Base-by-base conservation (phyloP, 768 basidiomycete genomes). In the Mycena alexandri region DNA sequence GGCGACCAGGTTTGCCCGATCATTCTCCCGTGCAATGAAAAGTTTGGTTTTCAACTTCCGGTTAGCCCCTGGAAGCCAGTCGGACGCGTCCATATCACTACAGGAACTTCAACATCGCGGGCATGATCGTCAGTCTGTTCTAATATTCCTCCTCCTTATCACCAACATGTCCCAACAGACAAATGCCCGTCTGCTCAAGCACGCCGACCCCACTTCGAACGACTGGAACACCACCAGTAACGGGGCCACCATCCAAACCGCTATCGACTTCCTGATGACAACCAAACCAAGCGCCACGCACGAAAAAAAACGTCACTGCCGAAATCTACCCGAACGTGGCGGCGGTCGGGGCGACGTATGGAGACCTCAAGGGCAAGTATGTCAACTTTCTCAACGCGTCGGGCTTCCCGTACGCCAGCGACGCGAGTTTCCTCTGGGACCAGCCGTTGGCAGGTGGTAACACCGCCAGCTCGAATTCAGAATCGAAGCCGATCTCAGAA, bases 81-180 rank as follows among this genome's bases (percentile, higher is more conserved):
- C 86, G 90, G 29, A 89, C 89, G 1, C 80, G 86, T 16, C 89
- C 90, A 16, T 91, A 86, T 75, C 90, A 92, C 72, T 91, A 92
- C 73, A 84, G 87, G 10, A 83, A 85, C 0, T 92, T 89, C 78
- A 92, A 92, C 71, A 80, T 91, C 19, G 87, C 88, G 0, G 90
- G 87, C 21, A 88, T 91, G 86, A 87, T 90, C 55, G 89, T 90
- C 67, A 72, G 85, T 74, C 11, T 11, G 43, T 29, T 29, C 29
- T 6, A 29, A 29, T 29, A 3, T 29, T 29, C 10, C n/a, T 43
- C 16, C 41, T 59, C 50, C 1, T 19, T n/a, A 19, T 25, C 50
- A 21, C 46, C 43, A 17, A 54, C 22, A 34, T 51, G 41, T 8
- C 34, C 22, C 38, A 14, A 8, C 57, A 90, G 88, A 87, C 87